Conservation (phyloP, 306 rosid species). For the Rosa chinensis region DNA sequence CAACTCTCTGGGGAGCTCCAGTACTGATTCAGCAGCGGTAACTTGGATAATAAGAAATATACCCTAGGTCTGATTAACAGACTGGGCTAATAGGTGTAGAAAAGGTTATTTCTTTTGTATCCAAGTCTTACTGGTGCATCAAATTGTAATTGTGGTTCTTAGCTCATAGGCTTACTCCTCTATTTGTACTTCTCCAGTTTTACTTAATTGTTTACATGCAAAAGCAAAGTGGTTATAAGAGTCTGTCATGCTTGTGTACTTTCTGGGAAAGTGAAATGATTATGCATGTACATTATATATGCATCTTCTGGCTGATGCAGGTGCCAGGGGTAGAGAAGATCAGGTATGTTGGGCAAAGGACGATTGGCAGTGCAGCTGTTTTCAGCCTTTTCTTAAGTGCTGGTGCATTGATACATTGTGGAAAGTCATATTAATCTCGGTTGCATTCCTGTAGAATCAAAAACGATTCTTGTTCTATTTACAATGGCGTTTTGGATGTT, state of each 20-base stretch:
- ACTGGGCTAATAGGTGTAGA: neutral
- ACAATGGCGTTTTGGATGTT: neutral
- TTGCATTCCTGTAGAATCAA: neutral
- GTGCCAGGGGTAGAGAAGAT: constrained; percentile 87
- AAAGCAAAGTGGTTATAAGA: neutral
- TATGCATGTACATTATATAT: neutral
- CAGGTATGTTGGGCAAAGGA: constrained; percentile 76
- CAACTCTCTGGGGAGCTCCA: neutral
- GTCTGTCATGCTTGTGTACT: neutral
- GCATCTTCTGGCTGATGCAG: constrained; percentile 38
- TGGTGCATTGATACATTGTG: constrained; percentile 91
- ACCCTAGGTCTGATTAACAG: neutral
- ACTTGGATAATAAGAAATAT: neutral
- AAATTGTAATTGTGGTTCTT: neutral
- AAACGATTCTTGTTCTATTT: constrained; percentile 17
- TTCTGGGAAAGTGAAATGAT: neutral
- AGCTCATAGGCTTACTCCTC: neutral
- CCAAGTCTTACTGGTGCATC: neutral
- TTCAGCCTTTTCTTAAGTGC: constrained; percentile 92
- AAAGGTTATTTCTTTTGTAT: neutral
- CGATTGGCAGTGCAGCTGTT: constrained; percentile 77
- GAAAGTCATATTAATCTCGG: constrained; percentile 64
- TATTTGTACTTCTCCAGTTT: neutral
- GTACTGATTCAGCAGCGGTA: neutral
- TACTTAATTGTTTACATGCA: neutral